phyloP scores from a whole-genome alignment of 495 filamentous ascomycete genomes.

The Cudoniella acicularis region DNA sequence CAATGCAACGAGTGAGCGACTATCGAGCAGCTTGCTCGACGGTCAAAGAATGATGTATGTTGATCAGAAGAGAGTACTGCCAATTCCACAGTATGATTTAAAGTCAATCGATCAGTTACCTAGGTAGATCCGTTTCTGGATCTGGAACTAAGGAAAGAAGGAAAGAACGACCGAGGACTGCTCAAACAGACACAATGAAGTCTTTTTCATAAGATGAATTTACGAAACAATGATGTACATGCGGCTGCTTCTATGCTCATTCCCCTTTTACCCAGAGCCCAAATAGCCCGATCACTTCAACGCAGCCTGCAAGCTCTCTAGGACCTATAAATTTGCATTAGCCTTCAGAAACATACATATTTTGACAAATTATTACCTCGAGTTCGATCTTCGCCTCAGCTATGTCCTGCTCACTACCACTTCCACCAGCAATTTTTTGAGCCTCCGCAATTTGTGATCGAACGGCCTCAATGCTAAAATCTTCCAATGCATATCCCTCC shows the following conservation, averaged over 20 bases:
- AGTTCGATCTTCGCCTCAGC: slow-evolving; percentile 98
- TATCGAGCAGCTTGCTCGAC: slow-evolving; percentile 9
- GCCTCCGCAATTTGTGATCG: slow-evolving; percentile 82
- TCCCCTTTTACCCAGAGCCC: not conserved
- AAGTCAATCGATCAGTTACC: not conserved
- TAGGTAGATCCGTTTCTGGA: not conserved
- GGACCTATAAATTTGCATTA: slow-evolving; percentile 43
- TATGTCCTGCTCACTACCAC: slow-evolving; percentile 94
- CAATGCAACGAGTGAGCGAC: not conserved
- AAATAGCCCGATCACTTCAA: slow-evolving; percentile 54
- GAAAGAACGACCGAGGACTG: not conserved
- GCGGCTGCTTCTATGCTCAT: slow-evolving; percentile 22
- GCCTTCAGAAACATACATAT: slow-evolving; percentile 4
- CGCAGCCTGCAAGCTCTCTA: slow-evolving; percentile 70
- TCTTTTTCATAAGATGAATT: slow-evolving; percentile 20
- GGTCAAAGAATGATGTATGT: not conserved
- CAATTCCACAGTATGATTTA: not conserved
- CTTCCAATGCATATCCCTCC: slow-evolving; percentile 89
- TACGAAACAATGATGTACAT: slow-evolving; percentile 29
- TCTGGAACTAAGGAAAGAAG: not conserved
- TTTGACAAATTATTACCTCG: slow-evolving; percentile 62
- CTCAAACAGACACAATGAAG: not conserved
- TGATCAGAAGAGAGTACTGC: not conserved
- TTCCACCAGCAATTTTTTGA: slow-evolving; percentile 87
- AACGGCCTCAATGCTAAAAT: slow-evolving; percentile 87